Evolutionary conservation across 1,139 yeast genomes (phyloP).

Genomic region (Kluyveromyces marxianus): DNA sequence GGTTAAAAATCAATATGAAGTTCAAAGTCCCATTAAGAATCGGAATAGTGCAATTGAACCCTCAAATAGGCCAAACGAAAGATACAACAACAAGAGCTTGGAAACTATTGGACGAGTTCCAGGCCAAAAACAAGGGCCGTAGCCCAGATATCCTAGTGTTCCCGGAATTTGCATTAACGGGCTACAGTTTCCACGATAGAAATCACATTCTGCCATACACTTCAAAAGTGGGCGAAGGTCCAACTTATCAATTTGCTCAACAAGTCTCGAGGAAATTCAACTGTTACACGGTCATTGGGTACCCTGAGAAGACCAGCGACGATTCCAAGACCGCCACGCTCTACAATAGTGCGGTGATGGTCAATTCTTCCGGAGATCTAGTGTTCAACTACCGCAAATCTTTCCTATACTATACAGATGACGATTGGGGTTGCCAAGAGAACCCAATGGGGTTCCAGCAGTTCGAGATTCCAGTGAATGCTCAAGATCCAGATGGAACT

Average conservation of each 20-base stretch:
- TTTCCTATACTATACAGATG: constrained; percentile 73
- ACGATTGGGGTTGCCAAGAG: constrained; percentile 71
- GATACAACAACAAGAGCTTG: constrained; percentile 46
- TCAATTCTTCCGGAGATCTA: constrained; percentile 50
- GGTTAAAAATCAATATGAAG: neutral
- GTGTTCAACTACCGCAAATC: constrained; percentile 69
- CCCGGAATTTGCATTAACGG: constrained; percentile 83
- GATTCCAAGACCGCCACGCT: constrained; percentile 30
- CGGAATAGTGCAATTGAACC: constrained; percentile 65
- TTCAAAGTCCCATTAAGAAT: constrained; percentile 40
- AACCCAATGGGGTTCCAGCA: constrained; percentile 50
- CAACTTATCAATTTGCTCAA: constrained; percentile 50
- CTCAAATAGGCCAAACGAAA: constrained; percentile 52
- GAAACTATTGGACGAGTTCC: constrained; percentile 22
- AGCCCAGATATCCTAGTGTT: constrained; percentile 59
- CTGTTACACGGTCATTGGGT: constrained; percentile 75
- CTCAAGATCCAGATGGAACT: constrained; percentile 10
- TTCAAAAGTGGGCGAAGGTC: constrained; percentile 40
- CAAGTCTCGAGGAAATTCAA: constrained; percentile 41
- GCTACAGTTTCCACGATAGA: constrained; percentile 58
- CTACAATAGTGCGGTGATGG: constrained; percentile 68
- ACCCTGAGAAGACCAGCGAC: constrained; percentile 50
- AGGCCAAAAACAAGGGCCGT: constrained; percentile 9
- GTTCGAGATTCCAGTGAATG: constrained; percentile 21
- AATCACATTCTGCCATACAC: constrained; percentile 54